Percentiles rank a stretch among this genome's conserved stretches.
phyloP scores from a whole-genome alignment of 2,329 filamentous ascomycete species.

The Fusarium napiforme region DNA sequence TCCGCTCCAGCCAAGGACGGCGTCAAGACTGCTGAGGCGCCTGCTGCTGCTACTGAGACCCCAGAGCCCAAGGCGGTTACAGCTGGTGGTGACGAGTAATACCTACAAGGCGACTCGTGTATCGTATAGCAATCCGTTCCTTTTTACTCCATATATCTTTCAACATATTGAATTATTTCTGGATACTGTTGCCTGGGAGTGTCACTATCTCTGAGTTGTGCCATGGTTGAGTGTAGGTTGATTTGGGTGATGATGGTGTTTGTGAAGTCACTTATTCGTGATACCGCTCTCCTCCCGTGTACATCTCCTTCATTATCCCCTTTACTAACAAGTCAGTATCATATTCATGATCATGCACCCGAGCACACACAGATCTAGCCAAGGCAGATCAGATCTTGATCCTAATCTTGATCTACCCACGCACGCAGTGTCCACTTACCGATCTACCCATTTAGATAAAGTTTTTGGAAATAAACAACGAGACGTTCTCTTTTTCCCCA shows the following conservation, averaged over 20 bases:
- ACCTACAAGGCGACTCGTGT: background rate
- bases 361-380: slow-evolving; percentile 24
- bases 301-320: background rate
- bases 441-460: slow-evolving; percentile 20
- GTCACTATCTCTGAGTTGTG: background rate
- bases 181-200: background rate
- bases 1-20: slow-evolving; percentile 38
- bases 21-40: slow-evolving; percentile 33
- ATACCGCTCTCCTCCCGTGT: background rate
- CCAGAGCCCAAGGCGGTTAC: slow-evolving; percentile 46
- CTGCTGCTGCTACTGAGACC: slow-evolving; percentile 41
- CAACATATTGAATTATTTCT: background rate
- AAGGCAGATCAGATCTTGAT: slow-evolving; percentile 29
- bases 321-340: slow-evolving; percentile 4
- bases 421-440: slow-evolving; percentile 37
- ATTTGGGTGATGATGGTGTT: background rate
- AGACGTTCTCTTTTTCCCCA: slow-evolving; percentile 7
- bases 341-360: slow-evolving; percentile 24
- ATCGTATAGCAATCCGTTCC: slow-evolving; percentile 23
- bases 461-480: slow-evolving; percentile 9
- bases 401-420: slow-evolving; percentile 31
- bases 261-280: background rate
- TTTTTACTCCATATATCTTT: background rate
- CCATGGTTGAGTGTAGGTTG: background rate
- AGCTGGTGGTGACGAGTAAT: slow-evolving; percentile 46